Percentiles rank a stretch among this genome's conserved stretches.
phyloP scores from a whole-genome alignment of 176 grass and related monocot species.

The Puya raimondii region DNA sequence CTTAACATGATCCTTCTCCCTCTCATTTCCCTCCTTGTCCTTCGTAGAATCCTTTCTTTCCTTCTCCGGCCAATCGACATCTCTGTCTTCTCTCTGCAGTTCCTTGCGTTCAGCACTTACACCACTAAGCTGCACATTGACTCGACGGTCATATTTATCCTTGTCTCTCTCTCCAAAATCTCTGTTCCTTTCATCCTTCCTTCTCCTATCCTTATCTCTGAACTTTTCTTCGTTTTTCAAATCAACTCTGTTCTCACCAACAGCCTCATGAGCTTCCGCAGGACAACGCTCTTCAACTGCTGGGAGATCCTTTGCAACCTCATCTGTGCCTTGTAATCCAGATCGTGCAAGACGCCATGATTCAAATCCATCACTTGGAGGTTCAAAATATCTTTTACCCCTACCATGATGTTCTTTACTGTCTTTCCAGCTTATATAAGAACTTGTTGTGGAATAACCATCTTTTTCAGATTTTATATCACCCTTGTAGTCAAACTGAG shows the following conservation, averaged over 20 bases:
- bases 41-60: conserved; percentile 50
- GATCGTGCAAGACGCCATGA: conserved; percentile 33
- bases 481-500: conserved; percentile 38
- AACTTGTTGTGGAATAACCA: conserved; percentile 26
- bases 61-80: conserved; percentile 58
- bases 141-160: conserved; percentile 50
- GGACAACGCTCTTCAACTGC: conserved; percentile 23
- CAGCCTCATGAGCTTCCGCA: conserved; percentile 43
- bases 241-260: conserved; percentile 57
- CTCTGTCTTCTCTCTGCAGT: conserved; percentile 61
- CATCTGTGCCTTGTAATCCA: conserved; percentile 41
- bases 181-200: conserved; percentile 49
- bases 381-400: conserved; percentile 39
- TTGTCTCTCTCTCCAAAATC: conserved; percentile 45
- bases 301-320: conserved; percentile 35
- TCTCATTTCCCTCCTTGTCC: conserved; percentile 53
- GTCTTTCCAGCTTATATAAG: conserved; percentile 53
- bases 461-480: conserved; percentile 53
- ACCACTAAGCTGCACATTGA: conserved; percentile 27
- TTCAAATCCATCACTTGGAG: conserved; percentile 33
- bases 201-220: conserved; percentile 63
- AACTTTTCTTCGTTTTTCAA: conserved; percentile 48
- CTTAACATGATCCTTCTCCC: conserved; percentile 50
- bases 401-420: conserved; percentile 38
- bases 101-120: conserved; percentile 46